A percentile compares a stretch with the other conserved stretches of the same genome.
Conservation (phyloP, 768 basidiomycete species). For the Mycena metata region DNA sequence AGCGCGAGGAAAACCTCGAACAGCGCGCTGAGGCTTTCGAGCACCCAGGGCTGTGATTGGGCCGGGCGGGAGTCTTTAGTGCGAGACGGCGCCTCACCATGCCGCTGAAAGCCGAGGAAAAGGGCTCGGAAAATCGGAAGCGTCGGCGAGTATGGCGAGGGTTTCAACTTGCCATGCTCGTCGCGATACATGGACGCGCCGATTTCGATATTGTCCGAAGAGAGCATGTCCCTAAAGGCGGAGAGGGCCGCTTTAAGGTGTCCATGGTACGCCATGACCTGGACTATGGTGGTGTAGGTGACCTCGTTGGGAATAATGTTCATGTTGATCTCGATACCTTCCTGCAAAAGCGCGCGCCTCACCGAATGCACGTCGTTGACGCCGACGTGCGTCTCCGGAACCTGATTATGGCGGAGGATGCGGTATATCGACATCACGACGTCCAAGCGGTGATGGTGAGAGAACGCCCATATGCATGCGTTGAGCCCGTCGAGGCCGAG, state of each 20-base stretch:
- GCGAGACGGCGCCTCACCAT: slow-evolving; percentile 54
- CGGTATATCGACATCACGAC: slow-evolving; percentile 74
- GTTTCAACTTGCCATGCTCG: slow-evolving; percentile 44
- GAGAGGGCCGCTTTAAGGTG: slow-evolving; percentile 67
- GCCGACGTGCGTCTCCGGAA: slow-evolving; percentile 51
- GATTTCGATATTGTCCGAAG: slow-evolving; percentile 55
- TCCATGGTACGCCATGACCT: slow-evolving; percentile 79
- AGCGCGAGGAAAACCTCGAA: slow-evolving; percentile 76
- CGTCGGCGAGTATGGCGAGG: slow-evolving; percentile 56
- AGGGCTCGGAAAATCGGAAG: slow-evolving; percentile 74
- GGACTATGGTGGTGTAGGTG: slow-evolving; percentile 79
- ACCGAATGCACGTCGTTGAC: slow-evolving; percentile 53
- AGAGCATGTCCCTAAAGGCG: slow-evolving; percentile 78
- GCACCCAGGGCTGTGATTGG: slow-evolving; percentile 62
- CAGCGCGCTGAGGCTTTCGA: slow-evolving; percentile 66
- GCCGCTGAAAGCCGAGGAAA: slow-evolving; percentile 80
- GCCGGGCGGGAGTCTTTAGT: slow-evolving; percentile 13
- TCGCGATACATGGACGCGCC: slow-evolving; percentile 47
- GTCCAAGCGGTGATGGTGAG: slow-evolving; percentile 63
- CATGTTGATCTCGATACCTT: slow-evolving; percentile 60
- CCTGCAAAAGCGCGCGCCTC: slow-evolving; percentile 54
- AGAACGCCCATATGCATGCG: slow-evolving; percentile 78
- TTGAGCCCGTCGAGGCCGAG: slow-evolving; percentile 71
- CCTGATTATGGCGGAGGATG: slow-evolving; percentile 67
- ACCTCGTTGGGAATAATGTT: slow-evolving; percentile 69